Percentiles rank a stretch among this genome's conserved stretches.
Conservation (phyloP, 768 basidiomycete genomes). For the Cantharellus cinnabarinus region DNA sequence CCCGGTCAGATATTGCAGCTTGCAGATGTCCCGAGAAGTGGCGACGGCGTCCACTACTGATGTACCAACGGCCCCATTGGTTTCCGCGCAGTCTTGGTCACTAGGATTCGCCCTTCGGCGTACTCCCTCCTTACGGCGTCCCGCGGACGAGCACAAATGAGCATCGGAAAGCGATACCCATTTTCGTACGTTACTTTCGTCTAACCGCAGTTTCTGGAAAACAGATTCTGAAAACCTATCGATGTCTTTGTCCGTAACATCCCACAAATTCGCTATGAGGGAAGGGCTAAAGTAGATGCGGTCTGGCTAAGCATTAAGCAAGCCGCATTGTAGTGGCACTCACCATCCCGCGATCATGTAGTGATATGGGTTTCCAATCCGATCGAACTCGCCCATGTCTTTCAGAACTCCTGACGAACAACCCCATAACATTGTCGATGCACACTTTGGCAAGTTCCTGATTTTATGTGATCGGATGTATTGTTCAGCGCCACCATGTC, state of each 20-base stretch:
- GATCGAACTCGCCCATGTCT: slow-evolving; percentile 89
- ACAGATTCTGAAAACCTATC: slow-evolving; percentile 79
- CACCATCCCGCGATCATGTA: slow-evolving; percentile 98
- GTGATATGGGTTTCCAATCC: slow-evolving; percentile 76
- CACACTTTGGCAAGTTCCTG: slow-evolving; percentile 62
- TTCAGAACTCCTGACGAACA: slow-evolving; percentile 81
- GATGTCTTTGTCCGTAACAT: slow-evolving; percentile 93
- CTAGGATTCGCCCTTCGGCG: slow-evolving; percentile 10
- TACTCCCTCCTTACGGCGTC: neutral
- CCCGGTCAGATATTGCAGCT: slow-evolving; percentile 82
- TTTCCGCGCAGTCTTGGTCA: neutral
- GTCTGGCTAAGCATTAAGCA: neutral
- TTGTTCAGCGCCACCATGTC: slow-evolving; percentile 91
- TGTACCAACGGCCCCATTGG: neutral
- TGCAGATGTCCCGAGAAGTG: slow-evolving; percentile 58
- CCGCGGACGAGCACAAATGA: neutral
- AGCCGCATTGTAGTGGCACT: slow-evolving; percentile 17
- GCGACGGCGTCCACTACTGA: slow-evolving; percentile 64
- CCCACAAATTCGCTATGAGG: slow-evolving; percentile 89
- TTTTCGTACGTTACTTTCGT: slow-evolving; percentile 8
- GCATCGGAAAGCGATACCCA: neutral
- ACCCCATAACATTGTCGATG: slow-evolving; percentile 94
- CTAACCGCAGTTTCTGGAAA: slow-evolving; percentile 47
- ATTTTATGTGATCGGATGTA: slow-evolving; percentile 79
- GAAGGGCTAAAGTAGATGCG: slow-evolving; percentile 40